Base-by-base conservation (phyloP, 2,329 filamentous ascomycete species). In the Penicillium crustosum region DNA sequence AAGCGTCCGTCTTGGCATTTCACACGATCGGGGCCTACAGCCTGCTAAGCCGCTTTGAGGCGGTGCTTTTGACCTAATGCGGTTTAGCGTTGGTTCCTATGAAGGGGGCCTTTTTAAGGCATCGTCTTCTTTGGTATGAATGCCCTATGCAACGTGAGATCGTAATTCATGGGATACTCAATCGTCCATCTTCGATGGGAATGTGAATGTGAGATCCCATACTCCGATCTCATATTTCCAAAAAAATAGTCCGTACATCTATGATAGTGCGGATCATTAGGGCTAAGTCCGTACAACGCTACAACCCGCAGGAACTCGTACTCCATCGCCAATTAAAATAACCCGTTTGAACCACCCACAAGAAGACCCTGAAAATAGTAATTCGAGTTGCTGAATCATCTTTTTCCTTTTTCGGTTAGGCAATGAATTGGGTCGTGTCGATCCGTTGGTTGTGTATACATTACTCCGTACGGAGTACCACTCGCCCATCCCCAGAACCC, bases 1-100 rank as follows among this genome's bases (percentile, higher is more conserved):
- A 74, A 74, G 71, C 71, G 65, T 70, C 68, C 70, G 68, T 70
- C 72, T 74, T 74, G 72, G 71, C 71, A 66, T 52, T 55, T 61
- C 36, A 58, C 61, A 60, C 62, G 69, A 72, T 71, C 65, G 65
- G 68, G 68, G 65, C 67, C 69, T 64, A 71, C 68, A 66, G 65
- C 61, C 57, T 58, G 2, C 66, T 71, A 71, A 53, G 50, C 68
- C 57, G 6, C 13, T 62, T 62, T 67, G 48, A 50, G 53, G 54
- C 13, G 19, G 23, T 42, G 42, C 55, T 51, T 43, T 49, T 56
- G 43, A 13, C 41, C 42, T 13, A 43, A 50, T 49, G 4, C 3
- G 44, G 49, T 41, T 44, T 38, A 50, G 51, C 21, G 36, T 50
- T 33, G 2, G 31, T 33, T 21, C 13, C 41, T 53, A 39, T 44